These are phyloP conservation scores for Colletotrichum sp. DNA, from an alignment of 2,329 filamentous ascomycete genomes.

Conservation along the genomic window DNA sequence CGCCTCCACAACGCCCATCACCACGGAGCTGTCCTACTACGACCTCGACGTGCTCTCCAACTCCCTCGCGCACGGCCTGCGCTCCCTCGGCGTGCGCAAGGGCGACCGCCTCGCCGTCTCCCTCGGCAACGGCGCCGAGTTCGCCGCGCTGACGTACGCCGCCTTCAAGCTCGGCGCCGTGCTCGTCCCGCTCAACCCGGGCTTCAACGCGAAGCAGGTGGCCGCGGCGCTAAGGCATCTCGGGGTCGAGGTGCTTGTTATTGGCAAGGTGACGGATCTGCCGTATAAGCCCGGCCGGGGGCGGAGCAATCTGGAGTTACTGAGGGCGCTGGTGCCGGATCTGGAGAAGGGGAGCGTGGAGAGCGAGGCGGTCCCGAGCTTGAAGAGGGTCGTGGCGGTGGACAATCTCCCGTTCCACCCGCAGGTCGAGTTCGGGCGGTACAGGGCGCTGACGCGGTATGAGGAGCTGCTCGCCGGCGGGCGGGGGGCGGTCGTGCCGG, in stretches of 20 bases:
- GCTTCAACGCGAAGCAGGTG: conserved; percentile 83
- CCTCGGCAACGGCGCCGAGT: conserved; percentile 84
- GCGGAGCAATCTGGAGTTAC: conserved; percentile 55
- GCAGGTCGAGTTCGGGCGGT: conserved; percentile 43
- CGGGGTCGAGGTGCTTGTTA: conserved; percentile 73
- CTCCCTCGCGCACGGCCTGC: conserved; percentile 73
- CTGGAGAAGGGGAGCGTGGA: conserved; percentile 34
- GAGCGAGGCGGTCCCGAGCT: conserved; percentile 64
- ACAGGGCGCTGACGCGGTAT: conserved; percentile 51
- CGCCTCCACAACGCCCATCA: conserved; percentile 42
- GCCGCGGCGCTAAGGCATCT: conserved; percentile 80
- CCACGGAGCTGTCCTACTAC: conserved; percentile 75
- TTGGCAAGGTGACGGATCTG: conserved; percentile 87
- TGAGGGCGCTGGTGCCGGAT: conserved; percentile 50
- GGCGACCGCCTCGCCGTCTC: conserved; percentile 87
- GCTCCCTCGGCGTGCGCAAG: conserved; percentile 74
- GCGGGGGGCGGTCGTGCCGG: conserved; percentile 42
- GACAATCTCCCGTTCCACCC: conserved; percentile 71
- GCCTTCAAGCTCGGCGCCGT: conserved; percentile 94
- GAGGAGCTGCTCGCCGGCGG: conserved; percentile 41
- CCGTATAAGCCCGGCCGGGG: conserved; percentile 66
- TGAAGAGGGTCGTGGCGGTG: conserved; percentile 75
- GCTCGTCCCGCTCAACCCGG: conserved; percentile 90
- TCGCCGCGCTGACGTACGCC: conserved; percentile 85
- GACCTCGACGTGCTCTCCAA: conserved; percentile 79